Evolutionary conservation across 2,329 filamentous ascomycete genomes (phyloP).

Genomic region (Colletotrichum higginsianum): DNA sequence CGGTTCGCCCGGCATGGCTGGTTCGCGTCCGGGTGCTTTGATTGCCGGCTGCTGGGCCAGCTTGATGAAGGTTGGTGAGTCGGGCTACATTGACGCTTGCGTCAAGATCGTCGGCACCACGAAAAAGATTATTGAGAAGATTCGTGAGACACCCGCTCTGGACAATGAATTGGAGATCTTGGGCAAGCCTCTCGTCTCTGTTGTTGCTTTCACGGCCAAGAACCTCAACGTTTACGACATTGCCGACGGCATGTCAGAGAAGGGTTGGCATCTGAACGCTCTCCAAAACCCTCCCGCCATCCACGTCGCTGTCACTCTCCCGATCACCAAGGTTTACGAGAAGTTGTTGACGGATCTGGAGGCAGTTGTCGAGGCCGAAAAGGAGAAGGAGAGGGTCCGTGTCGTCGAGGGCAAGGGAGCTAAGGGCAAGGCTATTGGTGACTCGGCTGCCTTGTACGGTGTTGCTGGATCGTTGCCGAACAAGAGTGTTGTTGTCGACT

Average conservation of each 20-base stretch:
- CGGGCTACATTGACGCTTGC: constrained; percentile 89
- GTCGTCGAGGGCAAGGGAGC: constrained; percentile 77
- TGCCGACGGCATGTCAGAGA: constrained; percentile 86
- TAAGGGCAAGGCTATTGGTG: constrained; percentile 79
- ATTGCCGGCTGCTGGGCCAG: constrained; percentile 97
- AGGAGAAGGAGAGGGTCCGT: constrained; percentile 84
- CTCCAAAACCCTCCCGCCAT: constrained; percentile 93
- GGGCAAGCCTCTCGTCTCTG: constrained; percentile 88
- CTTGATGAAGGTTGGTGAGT: constrained; percentile 89
- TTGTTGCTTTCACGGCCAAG: constrained; percentile 88
- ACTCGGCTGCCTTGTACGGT: constrained; percentile 91
- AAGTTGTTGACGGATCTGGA: constrained; percentile 82
- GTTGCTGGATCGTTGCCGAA: constrained; percentile 96
- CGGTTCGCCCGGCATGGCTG: constrained; percentile 91
- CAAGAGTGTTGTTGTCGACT: constrained; percentile 92
- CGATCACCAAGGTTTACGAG: constrained; percentile 86
- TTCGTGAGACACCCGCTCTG: constrained; percentile 78
- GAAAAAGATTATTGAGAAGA: constrained; percentile 84
- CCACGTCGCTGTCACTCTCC: constrained; percentile 93
- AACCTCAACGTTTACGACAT: constrained; percentile 95
- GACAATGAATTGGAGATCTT: constrained; percentile 82
- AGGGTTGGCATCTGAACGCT: constrained; percentile 96
- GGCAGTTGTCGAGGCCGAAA: constrained; percentile 77
- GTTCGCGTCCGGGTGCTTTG: constrained; percentile 90
- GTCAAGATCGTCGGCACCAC: constrained; percentile 89